Evolutionary conservation across 139 green algal species (phyloP), one percentile per base, ranked within the genome.

Genomic region (Marvania coccoides): DNA sequence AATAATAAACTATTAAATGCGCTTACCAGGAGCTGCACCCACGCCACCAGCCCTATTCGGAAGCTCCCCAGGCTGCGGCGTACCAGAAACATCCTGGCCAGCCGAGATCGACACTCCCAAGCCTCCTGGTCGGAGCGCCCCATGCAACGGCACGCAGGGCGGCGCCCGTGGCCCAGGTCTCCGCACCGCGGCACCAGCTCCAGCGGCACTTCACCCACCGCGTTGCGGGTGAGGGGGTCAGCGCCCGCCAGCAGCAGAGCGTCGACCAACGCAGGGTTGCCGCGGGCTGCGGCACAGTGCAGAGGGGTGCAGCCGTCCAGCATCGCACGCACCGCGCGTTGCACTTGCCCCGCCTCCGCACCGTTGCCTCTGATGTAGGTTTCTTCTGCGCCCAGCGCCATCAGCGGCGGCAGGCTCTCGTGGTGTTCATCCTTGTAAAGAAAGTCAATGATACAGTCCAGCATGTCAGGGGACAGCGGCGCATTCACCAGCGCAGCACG

Each of bases 271-370:
- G 76, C 74, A 2, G 85, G 85, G 58, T 88, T 90, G 48, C 81
- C 85, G 1, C 85, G 66, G 15, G 91, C 42, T 0, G 86, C 84
- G 9, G 86, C 86, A 68, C 83, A 91, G 74, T 93, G 86, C 60
- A 93, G 79, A 14, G 85, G 75, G 3, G 82, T 89, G 3, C 79
- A 79, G 0, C 83, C 83, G 29, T 93, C 83, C 35, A 93, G 67
- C 63, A 90, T 57, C 3, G 83, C 85, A 13, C 46, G 69, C 29
- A 84, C 72, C 15, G 65, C 72, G 15, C 70, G 56, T 9, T 75
- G 39, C 37, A 71, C 14, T 29, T 67, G 3, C 51, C 46, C 3
- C 64, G 62, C 33, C 31, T 61, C 37, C 54, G 46, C 7, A 48
- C 53, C 28, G 69, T 51, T 51, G 19, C 19, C 19, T 28, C 19